Base-by-base conservation (phyloP, 257 asterid species). In the Ehretia macrophylla region DNA sequence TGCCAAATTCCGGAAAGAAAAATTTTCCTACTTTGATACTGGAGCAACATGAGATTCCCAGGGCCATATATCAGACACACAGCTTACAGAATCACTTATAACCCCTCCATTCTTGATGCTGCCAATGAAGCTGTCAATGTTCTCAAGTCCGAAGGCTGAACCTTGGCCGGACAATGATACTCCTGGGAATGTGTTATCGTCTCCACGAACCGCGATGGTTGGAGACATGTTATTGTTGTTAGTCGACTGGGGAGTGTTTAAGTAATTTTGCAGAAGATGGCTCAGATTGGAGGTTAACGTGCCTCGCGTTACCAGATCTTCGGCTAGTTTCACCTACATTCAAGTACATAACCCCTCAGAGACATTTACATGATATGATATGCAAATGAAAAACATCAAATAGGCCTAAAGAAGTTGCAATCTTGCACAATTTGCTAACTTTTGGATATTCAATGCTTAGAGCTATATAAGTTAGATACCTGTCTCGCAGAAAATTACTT, bases 261-360 rank as follows among this genome's bases (percentile, higher is more conserved):
- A 64, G 62, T 81, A 88, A 59, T 91, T 91, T 18, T 81, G 88
- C 21, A 91, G 79, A 16, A 88, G 91, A 66, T 85, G 85, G 79
- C 84, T 85, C 64, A 91, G 68, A 63, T 88, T 82, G 4, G 95
- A 77, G 1, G 90, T 85, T 72, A 85, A 65, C 1, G 95, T 76
- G 64, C 95, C 94, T 4, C 96, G 89, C 32, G 90, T 68, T 14
- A 88, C 88, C 92, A 79, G 74, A 20, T 85, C 98, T 69, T 91
- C 95, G 0, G 95, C 98, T 71, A 88, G 81, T 68, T 86, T 91
- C 77, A 91, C 98, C 96, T 89, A 72, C 18, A 60, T 17, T 5
- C 11, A 52, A 12, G 38, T 11, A 32, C 18, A 32, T 4, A 48
- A 12, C 32, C 12, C 20, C 42, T 32, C 21, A 47, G 60, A 63